Evolutionary conservation across 768 basidiomycete species (phyloP).

Genomic region (Kwoniella botswanensis): DNA sequence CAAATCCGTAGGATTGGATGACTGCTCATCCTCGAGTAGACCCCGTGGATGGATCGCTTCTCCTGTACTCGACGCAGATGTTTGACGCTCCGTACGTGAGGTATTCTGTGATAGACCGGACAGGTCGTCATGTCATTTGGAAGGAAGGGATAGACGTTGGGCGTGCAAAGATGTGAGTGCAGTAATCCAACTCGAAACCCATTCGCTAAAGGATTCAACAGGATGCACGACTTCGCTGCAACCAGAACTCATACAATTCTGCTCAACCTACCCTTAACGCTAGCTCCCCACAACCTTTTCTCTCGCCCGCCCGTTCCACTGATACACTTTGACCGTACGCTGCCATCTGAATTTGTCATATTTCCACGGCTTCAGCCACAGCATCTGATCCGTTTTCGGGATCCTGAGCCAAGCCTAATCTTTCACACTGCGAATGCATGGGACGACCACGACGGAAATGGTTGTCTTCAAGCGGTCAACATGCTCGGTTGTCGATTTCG

Average conservation of each 20-base stretch:
- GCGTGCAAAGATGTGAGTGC: constrained; percentile 52
- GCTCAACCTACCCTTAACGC: constrained; percentile 60
- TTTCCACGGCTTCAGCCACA: constrained; percentile 52
- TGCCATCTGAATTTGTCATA: constrained; percentile 58
- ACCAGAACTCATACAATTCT: constrained; percentile 58
- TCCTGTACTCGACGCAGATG: constrained; percentile 56
- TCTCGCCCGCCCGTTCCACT: constrained; percentile 52
- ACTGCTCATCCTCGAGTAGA: constrained; percentile 81
- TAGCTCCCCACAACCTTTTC: constrained; percentile 58
- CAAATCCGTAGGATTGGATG: constrained; percentile 75
- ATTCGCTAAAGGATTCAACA: constrained; percentile 19
- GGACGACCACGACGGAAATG: constrained; percentile 49
- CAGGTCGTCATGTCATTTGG: constrained; percentile 53
- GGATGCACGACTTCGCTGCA: constrained; percentile 61
- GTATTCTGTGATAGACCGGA: constrained; percentile 53
- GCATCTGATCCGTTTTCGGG: constrained; percentile 51
- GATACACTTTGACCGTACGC: constrained; percentile 56
- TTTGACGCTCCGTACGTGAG: constrained; percentile 50
- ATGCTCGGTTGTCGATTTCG: constrained; percentile 59
- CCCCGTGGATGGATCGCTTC: constrained; percentile 51
- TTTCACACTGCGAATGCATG: constrained; percentile 61
- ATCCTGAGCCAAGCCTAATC: constrained; percentile 58
- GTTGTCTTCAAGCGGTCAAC: constrained; percentile 46
- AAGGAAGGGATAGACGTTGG: constrained; percentile 54
- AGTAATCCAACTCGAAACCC: neutral